phyloP scores from a whole-genome alignment of 805 yeast genomes.

The Lipomyces lipofer region DNA sequence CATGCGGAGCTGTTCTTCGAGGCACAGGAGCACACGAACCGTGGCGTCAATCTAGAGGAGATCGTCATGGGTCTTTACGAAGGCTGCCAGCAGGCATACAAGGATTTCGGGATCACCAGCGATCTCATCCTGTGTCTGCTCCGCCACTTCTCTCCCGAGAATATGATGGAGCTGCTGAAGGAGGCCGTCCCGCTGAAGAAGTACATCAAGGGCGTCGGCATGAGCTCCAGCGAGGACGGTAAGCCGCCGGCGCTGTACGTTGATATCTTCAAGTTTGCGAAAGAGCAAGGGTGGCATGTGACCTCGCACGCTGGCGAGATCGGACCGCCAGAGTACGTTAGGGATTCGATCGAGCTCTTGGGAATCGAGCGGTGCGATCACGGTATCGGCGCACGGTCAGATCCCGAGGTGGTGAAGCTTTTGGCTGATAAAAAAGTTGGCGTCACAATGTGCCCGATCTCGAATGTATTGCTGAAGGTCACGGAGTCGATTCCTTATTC shows the following conservation, averaged over 20 bases:
- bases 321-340: slow-evolving; percentile 72
- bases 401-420: slow-evolving; percentile 53
- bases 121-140: slow-evolving; percentile 79
- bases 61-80: slow-evolving; percentile 47
- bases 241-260: slow-evolving; percentile 71
- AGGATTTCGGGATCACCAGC: slow-evolving; percentile 61
- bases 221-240: slow-evolving; percentile 76
- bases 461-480: slow-evolving; percentile 74
- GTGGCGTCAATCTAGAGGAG: slow-evolving; percentile 30
- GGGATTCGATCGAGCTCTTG: slow-evolving; percentile 57
- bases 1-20: slow-evolving; percentile 32
- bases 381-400: slow-evolving; percentile 67
- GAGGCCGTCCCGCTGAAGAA: slow-evolving; percentile 45
- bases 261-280: slow-evolving; percentile 59
- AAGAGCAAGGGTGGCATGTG: slow-evolving; percentile 54
- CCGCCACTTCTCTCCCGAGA: slow-evolving; percentile 67
- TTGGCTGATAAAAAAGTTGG: slow-evolving; percentile 57
- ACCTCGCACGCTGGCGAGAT: slow-evolving; percentile 93
- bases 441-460: slow-evolving; percentile 74
- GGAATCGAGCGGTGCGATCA: slow-evolving; percentile 75
- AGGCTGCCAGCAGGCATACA: slow-evolving; percentile 64
- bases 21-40: slow-evolving; percentile 31
- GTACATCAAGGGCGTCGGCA: slow-evolving; percentile 73
- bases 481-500: slow-evolving; percentile 65
- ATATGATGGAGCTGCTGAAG: slow-evolving; percentile 59